These are phyloP conservation scores for Abrus pulchellus DNA, from an alignment of 306 rosid genomes.

Conservation along the genomic window DNA sequence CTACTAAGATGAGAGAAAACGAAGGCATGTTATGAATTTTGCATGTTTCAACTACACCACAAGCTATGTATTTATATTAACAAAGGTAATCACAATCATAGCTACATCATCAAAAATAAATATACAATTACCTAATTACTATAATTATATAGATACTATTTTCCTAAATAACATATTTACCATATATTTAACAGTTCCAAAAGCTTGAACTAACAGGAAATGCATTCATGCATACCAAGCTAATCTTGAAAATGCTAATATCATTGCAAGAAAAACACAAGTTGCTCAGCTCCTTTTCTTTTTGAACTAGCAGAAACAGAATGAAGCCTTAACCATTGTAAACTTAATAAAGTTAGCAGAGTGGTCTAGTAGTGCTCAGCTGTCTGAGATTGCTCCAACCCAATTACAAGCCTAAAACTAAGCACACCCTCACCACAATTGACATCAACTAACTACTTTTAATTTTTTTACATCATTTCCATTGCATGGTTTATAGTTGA, in stretches of 20 bases:
- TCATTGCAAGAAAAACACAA: conserved; percentile 14
- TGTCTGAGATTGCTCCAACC: conserved; percentile 18
- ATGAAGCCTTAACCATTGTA: conserved; percentile 25
- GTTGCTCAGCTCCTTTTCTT: background rate
- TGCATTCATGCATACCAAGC: conserved; percentile 22
- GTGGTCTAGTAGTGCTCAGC: conserved; percentile 36
- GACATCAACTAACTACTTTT: conserved; percentile 22
- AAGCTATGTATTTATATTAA: too few relatives aligned
- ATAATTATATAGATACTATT: too few relatives aligned
- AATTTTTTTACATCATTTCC: background rate
- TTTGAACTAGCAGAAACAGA: conserved; percentile 33
- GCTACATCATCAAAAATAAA: too few relatives aligned
- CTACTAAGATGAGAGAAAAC: too few relatives aligned
- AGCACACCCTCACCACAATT: conserved; percentile 36
- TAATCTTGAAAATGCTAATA: conserved; percentile 30
- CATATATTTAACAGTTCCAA: background rate
- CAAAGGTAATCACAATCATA: too few relatives aligned
- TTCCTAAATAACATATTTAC: too few relatives aligned
- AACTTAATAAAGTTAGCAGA: conserved; percentile 23
- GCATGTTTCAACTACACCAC: too few relatives aligned
- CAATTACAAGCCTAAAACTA: conserved; percentile 40
- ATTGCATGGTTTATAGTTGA: conserved; percentile 28
- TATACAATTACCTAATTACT: too few relatives aligned
- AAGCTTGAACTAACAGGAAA: conserved; percentile 30
- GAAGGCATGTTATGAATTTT: too few relatives aligned